A percentile compares a stretch with the other conserved stretches of the same genome.
phyloP scores from a whole-genome alignment of 1,284 basidiomycete genomes.

The Tremellales sp. region DNA sequence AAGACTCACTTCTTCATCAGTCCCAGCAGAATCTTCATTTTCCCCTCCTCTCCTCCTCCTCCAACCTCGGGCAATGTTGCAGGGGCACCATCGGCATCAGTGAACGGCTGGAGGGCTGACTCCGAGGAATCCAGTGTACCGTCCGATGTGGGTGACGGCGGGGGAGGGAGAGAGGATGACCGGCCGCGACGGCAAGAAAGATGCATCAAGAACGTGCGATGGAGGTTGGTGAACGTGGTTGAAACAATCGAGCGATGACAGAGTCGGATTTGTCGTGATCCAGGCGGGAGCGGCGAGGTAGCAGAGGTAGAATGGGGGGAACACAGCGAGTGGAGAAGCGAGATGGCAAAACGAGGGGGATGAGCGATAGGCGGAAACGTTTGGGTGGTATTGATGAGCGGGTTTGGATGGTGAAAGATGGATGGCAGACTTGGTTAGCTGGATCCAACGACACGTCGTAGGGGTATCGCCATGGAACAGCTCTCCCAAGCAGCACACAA shows the following conservation, averaged over 20 bases:
- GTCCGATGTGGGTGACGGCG: background rate
- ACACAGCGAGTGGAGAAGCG: background rate
- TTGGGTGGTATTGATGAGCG: too few relatives aligned
- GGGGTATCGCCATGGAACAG: background rate
- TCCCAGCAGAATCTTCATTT: conserved; percentile 83
- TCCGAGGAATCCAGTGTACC: background rate
- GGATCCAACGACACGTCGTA: background rate
- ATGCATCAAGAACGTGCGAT: background rate
- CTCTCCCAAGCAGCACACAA: background rate
- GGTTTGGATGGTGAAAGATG: background rate
- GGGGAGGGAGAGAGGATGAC: background rate
- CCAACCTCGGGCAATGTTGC: conserved; percentile 66
- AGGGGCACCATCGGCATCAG: conserved; percentile 50
- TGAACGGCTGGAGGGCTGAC: conserved; percentile 30
- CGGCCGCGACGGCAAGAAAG: background rate
- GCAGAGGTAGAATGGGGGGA: background rate
- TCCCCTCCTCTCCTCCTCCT: conserved; percentile 75
- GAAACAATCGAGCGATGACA: background rate
- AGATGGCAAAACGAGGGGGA: background rate
- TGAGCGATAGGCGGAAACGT: background rate
- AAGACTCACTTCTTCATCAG: conserved; percentile 77
- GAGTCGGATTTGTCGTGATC: background rate
- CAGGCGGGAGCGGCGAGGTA: background rate
- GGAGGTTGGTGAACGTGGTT: background rate
- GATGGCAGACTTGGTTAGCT: background rate